Base-by-base conservation (phyloP, 306 rosid species). In the Oemleria cerasiformis region DNA sequence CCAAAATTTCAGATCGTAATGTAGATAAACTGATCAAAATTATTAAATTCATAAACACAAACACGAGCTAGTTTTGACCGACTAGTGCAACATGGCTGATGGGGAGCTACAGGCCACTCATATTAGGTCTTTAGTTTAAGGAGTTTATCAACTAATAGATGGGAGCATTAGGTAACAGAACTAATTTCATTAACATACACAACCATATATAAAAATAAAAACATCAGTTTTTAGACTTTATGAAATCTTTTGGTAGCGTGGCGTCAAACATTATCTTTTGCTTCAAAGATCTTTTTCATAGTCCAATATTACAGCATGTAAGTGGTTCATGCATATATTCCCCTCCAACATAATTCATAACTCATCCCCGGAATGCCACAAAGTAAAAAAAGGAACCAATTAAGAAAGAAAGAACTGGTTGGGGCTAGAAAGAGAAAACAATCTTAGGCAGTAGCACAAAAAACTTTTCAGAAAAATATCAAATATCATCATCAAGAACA, bases 191-290 rank as follows among this genome's bases (percentile, higher is more conserved):
- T 12, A 25, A 23, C 49, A 6, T 30, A 80, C 65, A 68, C 74
- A 77, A 62, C 75, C 7, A 83, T 81, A 9, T 36, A 43, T 19
- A 10, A 13, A 42, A 64, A 15, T 48, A 70, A 49, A 11, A 49
- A 49, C 54, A 49, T 49, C 5, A 13, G 17, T 16, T 49, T 49
- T 49, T 7, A 14, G 20, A 6, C 19, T 6, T 49, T 49, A 49
- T 16, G 20, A 13, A 16, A 49, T 13, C 20, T 49, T 49, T 49
- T 15, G 9, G 54, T 16, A 45, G 49, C 13, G 49, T 45, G 49
- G 15, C 11, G 16, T 49, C 54, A 49, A 49, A 49, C 49, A 45
- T 45, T 15, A 49, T 16, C 2, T 6, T 49, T 49, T 16, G 19
- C 20, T 49, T 49, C 54, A 5, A 45, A 45, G 9, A 49, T 49